phyloP scores from a whole-genome alignment of 768 basidiomycete species.

The Collybia sp. region DNA sequence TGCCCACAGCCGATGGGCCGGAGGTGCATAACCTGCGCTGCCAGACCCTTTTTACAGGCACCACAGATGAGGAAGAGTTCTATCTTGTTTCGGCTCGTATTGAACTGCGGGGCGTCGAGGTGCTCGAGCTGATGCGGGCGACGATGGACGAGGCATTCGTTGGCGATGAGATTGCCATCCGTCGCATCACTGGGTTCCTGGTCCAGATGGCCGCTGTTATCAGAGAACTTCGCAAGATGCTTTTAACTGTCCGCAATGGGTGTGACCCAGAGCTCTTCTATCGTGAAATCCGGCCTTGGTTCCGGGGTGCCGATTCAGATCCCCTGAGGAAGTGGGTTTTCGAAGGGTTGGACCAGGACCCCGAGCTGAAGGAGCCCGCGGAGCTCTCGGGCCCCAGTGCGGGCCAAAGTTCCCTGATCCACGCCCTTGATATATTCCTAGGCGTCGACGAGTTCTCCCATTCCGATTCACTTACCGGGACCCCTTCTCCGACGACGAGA shows the following conservation, averaged over 20 bases:
- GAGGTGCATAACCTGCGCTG: constrained; percentile 60
- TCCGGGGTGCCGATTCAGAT: constrained; percentile 67
- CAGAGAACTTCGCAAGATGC: constrained; percentile 56
- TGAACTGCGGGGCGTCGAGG: constrained; percentile 84
- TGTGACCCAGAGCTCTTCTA: constrained; percentile 80
- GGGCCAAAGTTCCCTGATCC: constrained; percentile 78
- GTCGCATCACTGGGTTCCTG: constrained; percentile 67
- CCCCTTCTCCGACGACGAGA: constrained; percentile 16
- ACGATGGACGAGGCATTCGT: constrained; percentile 92
- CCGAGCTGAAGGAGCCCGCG: constrained; percentile 33
- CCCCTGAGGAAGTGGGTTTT: constrained; percentile 46
- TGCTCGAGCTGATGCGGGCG: constrained; percentile 79
- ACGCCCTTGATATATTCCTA: constrained; percentile 71
- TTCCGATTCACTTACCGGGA: constrained; percentile 15
- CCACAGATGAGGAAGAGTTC: constrained; percentile 84
- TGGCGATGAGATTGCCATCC: constrained; percentile 59
- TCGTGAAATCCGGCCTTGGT: constrained; percentile 77
- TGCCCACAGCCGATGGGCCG: constrained; percentile 30
- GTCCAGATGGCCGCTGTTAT: constrained; percentile 59
- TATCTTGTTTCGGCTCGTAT: constrained; percentile 87
- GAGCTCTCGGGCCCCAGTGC: constrained; percentile 83
- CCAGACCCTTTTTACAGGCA: constrained; percentile 73
- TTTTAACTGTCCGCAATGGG: constrained; percentile 63
- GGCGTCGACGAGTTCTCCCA: constrained; percentile 55
- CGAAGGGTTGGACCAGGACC: constrained; percentile 47